A percentile compares a stretch with the other conserved stretches of the same genome.
Evolutionary conservation across 2,329 filamentous ascomycete genomes (phyloP).

Genomic region (Ceratocystis harringtonii): DNA sequence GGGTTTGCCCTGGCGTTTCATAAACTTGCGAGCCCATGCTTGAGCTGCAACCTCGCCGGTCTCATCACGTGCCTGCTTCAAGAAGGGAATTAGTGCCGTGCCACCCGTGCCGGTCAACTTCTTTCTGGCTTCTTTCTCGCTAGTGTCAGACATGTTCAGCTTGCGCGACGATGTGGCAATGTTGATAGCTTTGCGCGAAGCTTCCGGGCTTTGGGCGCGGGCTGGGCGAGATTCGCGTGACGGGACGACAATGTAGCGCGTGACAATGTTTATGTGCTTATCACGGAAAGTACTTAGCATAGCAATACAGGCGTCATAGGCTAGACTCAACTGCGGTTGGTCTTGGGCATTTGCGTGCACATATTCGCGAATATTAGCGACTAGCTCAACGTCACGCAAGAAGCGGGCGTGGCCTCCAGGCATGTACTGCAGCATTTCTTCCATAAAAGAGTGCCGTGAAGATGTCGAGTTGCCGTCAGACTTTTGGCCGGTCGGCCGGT

Average conservation of each 20-base stretch:
- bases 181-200: slow-evolving; percentile 38
- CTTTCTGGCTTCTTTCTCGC: slow-evolving; percentile 11
- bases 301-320: slow-evolving; percentile 79
- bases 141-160: slow-evolving; percentile 20
- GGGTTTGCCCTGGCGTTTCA: slow-evolving; percentile 36
- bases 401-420: slow-evolving; percentile 83
- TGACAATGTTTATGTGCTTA: slow-evolving; percentile 92
- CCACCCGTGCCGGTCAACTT: slow-evolving; percentile 74
- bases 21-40: slow-evolving; percentile 43
- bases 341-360: slow-evolving; percentile 44
- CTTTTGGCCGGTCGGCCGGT: slow-evolving; percentile 67
- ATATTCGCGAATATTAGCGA: slow-evolving; percentile 78
- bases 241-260: slow-evolving; percentile 85
- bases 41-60: slow-evolving; percentile 80
- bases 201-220: slow-evolving; percentile 42
- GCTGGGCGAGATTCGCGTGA: slow-evolving; percentile 58
- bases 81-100: slow-evolving; percentile 82
- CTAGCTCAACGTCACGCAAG: slow-evolving; percentile 58
- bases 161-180: slow-evolving; percentile 44
- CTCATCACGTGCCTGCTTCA: slow-evolving; percentile 93
- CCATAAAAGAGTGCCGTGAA: slow-evolving; percentile 73
- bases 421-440: slow-evolving; percentile 97
- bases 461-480: slow-evolving; percentile 27
- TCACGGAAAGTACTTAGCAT: slow-evolving; percentile 60
- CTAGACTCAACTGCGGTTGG: slow-evolving; percentile 54